These are phyloP conservation scores for Mycena olivaceomarginata DNA, from an alignment of 768 basidiomycete genomes.

Conservation along the genomic window DNA sequence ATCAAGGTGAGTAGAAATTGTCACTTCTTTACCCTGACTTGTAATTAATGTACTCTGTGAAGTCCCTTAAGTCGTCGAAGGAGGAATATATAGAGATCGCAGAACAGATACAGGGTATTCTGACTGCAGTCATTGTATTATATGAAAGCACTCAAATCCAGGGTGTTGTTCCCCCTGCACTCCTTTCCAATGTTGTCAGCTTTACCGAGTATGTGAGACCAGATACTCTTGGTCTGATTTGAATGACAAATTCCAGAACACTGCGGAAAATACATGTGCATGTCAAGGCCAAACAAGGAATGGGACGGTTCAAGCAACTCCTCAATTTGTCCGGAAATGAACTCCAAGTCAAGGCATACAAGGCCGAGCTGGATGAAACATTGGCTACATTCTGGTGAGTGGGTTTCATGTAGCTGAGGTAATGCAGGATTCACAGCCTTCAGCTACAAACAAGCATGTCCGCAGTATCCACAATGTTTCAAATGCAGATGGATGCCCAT, in stretches of 20 bases:
- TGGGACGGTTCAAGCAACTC: neutral
- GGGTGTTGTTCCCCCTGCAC: neutral
- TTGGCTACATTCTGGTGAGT: conserved; percentile 9
- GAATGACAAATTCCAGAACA: conserved; percentile 6
- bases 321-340: conserved; percentile 6
- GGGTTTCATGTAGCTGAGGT: neutral
- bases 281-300: conserved; percentile 4
- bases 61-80: neutral
- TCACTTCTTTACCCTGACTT: neutral
- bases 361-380: neutral
- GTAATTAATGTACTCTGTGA: neutral
- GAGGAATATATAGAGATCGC: neutral
- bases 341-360: conserved; percentile 1
- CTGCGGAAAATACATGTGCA: neutral
- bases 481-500: conserved; percentile 3
- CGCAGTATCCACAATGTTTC: neutral
- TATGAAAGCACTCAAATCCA: conserved; percentile 11
- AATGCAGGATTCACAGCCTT: neutral
- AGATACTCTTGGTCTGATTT: neutral
- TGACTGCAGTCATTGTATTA: conserved; percentile 3
- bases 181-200: conserved; percentile 8
- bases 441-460: neutral
- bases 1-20: conserved; percentile 1
- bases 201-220: neutral
- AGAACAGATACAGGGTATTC: neutral